These are phyloP conservation scores for Halophytophthora polymorphica DNA, from an alignment of 352 stramenopile species.

Conservation along the genomic window DNA sequence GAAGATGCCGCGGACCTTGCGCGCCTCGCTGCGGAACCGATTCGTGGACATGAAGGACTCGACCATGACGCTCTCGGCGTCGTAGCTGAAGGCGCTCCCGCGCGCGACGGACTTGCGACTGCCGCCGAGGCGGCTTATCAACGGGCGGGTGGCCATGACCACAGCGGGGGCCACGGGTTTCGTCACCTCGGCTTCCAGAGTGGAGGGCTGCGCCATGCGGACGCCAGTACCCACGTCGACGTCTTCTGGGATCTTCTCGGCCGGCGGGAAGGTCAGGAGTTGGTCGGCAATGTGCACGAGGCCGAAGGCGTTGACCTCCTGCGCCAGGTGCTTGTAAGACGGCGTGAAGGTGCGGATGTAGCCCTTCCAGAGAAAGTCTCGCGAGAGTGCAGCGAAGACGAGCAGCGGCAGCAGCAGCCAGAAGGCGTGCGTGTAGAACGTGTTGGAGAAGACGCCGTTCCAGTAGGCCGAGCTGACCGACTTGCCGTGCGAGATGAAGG, in stretches of 20 bases:
- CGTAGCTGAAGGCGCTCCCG: conserved; percentile 86
- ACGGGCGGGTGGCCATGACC: conserved; percentile 24
- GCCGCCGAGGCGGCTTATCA: conserved; percentile 21
- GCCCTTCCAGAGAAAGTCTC: conserved; percentile 83
- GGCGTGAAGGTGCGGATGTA: conserved; percentile 78
- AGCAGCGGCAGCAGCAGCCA: conserved; percentile 78
- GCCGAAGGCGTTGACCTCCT: conserved; percentile 74
- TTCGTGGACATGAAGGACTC: conserved; percentile 86
- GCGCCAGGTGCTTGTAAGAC: conserved; percentile 83
- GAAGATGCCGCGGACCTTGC: conserved; percentile 57
- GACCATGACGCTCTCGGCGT: conserved; percentile 87
- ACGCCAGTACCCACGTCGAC: conserved; percentile 24
- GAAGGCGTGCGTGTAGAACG: conserved; percentile 65
- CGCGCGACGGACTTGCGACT: conserved; percentile 40
- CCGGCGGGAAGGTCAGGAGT: conserved; percentile 74
- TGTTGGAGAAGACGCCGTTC: conserved; percentile 78
- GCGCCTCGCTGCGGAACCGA: conserved; percentile 41
- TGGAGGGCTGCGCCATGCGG: conserved; percentile 12
- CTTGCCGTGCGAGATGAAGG: conserved; percentile 66
- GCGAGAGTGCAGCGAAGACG: conserved; percentile 61
- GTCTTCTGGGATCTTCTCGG: conserved; percentile 66
- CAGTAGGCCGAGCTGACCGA: conserved; percentile 80
- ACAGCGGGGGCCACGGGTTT: conserved; percentile 32
- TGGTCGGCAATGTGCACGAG: conserved; percentile 61
- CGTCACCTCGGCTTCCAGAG: conserved; percentile 24